Conservation (phyloP, 2,329 filamentous ascomycete genomes). For the Trichoderma hamatum region DNA sequence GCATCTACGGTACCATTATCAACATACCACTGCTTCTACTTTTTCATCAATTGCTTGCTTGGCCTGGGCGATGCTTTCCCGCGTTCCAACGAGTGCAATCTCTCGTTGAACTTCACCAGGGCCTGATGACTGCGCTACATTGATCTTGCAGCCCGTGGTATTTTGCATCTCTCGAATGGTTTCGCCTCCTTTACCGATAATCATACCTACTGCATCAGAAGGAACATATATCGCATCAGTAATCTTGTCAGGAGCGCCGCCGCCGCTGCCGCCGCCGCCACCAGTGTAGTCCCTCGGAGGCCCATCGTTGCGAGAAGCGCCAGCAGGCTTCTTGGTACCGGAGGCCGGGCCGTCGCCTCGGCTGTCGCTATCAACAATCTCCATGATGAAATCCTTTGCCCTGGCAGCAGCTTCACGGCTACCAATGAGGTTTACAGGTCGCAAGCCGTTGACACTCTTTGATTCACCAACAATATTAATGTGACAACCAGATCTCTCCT, state of each 20-base stretch:
- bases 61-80: slow-evolving; percentile 76
- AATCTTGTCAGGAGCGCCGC: slow-evolving; percentile 64
- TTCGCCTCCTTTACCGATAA: slow-evolving; percentile 92
- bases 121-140: slow-evolving; percentile 80
- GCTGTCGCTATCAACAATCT: slow-evolving; percentile 91
- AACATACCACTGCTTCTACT: slow-evolving; percentile 81
- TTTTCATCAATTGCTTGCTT: slow-evolving; percentile 89
- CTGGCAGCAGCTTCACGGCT: slow-evolving; percentile 71
- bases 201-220: slow-evolving; percentile 92
- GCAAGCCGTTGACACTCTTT: slow-evolving; percentile 86
- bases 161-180: slow-evolving; percentile 94
- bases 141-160: slow-evolving; percentile 88
- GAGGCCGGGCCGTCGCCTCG: slow-evolving; percentile 53
- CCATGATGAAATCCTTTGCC: slow-evolving; percentile 86
- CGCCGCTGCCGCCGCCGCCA: slow-evolving; percentile 31
- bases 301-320: slow-evolving; percentile 38
- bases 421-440: slow-evolving; percentile 89
- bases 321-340: slow-evolving; percentile 37
- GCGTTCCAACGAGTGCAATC: slow-evolving; percentile 80
- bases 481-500: slow-evolving; percentile 90
- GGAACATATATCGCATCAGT: slow-evolving; percentile 85
- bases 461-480: slow-evolving; percentile 94
- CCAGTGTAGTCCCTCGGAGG: slow-evolving; percentile 45
- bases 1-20: background rate
- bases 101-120: slow-evolving; percentile 80